These are phyloP conservation scores for Hericium alpestre DNA, from an alignment of 768 basidiomycete genomes.

Conservation along the genomic window DNA sequence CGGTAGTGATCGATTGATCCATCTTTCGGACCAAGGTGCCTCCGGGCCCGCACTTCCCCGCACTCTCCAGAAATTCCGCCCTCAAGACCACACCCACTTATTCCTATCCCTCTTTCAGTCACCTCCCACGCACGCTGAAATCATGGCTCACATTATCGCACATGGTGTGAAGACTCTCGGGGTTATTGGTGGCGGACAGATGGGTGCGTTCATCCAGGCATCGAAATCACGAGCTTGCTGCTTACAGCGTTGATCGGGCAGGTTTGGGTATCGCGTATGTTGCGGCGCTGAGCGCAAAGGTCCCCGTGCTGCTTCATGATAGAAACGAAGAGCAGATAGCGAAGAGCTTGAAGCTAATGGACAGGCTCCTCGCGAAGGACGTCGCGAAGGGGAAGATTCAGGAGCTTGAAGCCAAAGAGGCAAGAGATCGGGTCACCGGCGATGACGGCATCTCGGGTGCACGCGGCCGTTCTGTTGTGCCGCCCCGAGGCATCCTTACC, in stretches of 20 bases:
- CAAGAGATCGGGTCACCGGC: conserved; percentile 21
- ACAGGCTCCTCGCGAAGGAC: conserved; percentile 82
- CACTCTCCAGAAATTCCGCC: too few species aligned
- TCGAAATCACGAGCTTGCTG: too few species aligned
- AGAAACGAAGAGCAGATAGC: conserved; percentile 61
- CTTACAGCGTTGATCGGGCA: not conserved
- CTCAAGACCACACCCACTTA: too few species aligned
- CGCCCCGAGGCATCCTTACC: too few species aligned
- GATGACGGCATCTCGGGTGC: too few species aligned
- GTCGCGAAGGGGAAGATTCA: conserved; percentile 72
- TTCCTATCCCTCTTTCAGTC: too few species aligned
- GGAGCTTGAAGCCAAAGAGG: conserved; percentile 60
- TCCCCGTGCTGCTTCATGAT: conserved; percentile 82
- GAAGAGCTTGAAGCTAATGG: conserved; percentile 63
- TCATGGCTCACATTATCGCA: conserved; percentile 26
- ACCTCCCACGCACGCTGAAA: not conserved
- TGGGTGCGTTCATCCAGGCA: conserved; percentile 28
- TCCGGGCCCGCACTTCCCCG: too few species aligned
- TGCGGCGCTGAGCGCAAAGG: conserved; percentile 72
- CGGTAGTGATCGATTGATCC: too few species aligned
- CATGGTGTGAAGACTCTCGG: conserved; percentile 72
- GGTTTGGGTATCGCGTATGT: conserved; percentile 90
- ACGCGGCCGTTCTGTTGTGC: too few species aligned
- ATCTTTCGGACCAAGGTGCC: too few species aligned
- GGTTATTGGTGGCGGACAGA: conserved; percentile 76